Evolutionary conservation across 2,329 filamentous ascomycete species (phyloP), one percentile per base, ranked within the genome.

Genomic region (Sclerotinia glacialis): DNA sequence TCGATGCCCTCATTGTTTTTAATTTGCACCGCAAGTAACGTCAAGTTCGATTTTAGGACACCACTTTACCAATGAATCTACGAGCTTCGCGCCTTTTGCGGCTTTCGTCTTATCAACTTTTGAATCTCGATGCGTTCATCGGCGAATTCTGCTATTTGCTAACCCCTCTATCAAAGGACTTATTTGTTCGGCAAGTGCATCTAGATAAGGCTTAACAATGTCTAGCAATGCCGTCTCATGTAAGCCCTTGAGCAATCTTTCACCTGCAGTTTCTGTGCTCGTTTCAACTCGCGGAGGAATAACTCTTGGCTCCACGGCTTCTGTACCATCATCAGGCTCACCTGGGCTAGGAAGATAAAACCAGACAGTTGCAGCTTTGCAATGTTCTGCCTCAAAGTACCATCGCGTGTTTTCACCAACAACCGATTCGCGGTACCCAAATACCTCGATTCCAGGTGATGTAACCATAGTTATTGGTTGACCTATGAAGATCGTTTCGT

Each of bases 371-470:
- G 11, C 40, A 23, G 2, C 1, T 11, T 1, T 11, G 0, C 0
- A 31, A 3, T 0, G 0, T 7, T 0, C 0, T 2, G 0, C 8
- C 9, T 2, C 1, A 16, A 16, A 31, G 21, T n/a, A 54, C 28
- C 18, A 54, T 34, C 28, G 37, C 14, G 14, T 54, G 21, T 7
- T 0, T 7, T 18, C 12, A 37, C 3, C 11, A 16, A 0, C 1
- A 9, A 16, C 1, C n/a, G 53, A n/a, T 3, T 0, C 0, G 12
- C 1, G 3, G 1, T 1, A 0, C 21, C 40, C 55, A 31, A 5
- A 31, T 16, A 0, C 12, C 1, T 31, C 0, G 21, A 59, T 7
- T 11, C 3, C 1, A 59, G 55, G 55, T 21, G 18, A 46, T n/a
- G 0, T 0, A 46, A 59, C 40, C 40, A 59, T 16, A 23, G 18